phyloP scores from a whole-genome alignment of 192 early-diverging fungal genomes.

The Gaertneriomyces semiglobifer region DNA sequence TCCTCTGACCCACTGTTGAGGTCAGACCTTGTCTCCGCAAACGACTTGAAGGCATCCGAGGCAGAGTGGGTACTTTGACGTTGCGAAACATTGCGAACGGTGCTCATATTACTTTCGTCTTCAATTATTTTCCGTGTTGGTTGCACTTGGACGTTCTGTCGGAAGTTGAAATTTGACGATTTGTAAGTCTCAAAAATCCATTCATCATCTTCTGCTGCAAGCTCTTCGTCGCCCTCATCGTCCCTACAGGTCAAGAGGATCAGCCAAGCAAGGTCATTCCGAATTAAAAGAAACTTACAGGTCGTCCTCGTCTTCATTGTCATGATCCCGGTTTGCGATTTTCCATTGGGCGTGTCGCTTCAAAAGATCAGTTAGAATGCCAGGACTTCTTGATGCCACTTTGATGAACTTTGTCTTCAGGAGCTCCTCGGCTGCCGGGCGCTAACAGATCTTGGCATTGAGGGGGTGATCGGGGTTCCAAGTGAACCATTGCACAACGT shows the following conservation, averaged over 20 bases:
- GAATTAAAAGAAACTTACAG: background rate
- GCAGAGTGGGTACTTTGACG: too few relatives aligned
- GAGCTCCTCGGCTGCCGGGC: slow-evolving; percentile 84
- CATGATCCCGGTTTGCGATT: slow-evolving; percentile 12
- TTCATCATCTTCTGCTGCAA: slow-evolving; percentile 34
- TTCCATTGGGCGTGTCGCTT: slow-evolving; percentile 60
- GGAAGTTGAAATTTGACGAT: background rate
- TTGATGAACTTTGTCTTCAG: slow-evolving; percentile 77
- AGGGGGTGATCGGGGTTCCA: background rate
- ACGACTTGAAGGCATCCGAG: too few relatives aligned
- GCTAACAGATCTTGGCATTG: slow-evolving; percentile 38
- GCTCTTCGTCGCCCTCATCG: slow-evolving; percentile 19
- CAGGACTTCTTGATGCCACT: slow-evolving; percentile 47
- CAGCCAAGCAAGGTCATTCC: background rate
- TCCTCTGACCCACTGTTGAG: too few relatives aligned
- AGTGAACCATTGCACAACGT: background rate
- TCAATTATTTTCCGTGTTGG: too few relatives aligned
- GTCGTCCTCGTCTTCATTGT: background rate
- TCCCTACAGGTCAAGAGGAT: background rate
- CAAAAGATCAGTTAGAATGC: slow-evolving; percentile 62
- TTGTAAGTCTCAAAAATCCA: slow-evolving; percentile 45
- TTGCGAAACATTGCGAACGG: too few relatives aligned
- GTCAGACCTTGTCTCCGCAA: too few relatives aligned
- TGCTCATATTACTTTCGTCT: too few relatives aligned
- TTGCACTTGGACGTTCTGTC: too few relatives aligned